Evolutionary conservation across 2,329 filamentous ascomycete genomes (phyloP), one percentile per base, ranked within the genome.

Genomic region (Claviceps sp.): DNA sequence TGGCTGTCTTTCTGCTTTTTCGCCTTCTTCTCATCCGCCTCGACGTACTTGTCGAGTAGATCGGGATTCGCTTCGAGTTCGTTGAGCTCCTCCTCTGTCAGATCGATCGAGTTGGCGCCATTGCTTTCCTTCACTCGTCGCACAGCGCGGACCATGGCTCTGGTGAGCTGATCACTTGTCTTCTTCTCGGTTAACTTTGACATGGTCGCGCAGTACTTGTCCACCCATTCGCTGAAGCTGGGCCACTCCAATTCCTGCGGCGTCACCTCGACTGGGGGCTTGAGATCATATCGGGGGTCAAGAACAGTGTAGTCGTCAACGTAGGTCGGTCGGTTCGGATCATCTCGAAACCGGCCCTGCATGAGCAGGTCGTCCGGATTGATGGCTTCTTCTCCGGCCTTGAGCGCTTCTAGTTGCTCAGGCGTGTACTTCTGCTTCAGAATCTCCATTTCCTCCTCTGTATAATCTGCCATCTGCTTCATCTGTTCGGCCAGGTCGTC

Each of bases 271-370:
- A 61, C 69, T 53, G 69, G 74, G 58, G 69, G 77, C 65, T 72
- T 80, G 64, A 83, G 78, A 71, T 97, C 91, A 54, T 93, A 78
- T 48, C 87, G 75, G 50, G 88, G 87, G 62, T 88, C 80, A 56
- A 91, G 77, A 52, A 78, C 77, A 54, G 85, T 80, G 62, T 95
- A 85, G 66, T 95, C 88, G 65, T 96, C 89, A 51, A 91, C 70
- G 66, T 95, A 93, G 55, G 79, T 74, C 48, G 90, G 71, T 50
- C 75, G 74, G 73, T 87, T 86, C 8, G 82, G 77, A 64, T 95
- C 89, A 51, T 72, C 76, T 55, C 88, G 82, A 59, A 86, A 67
- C 44, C 80, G 76, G 57, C 83, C 86, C 69, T 93, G 85, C 37
- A 80, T 74, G 43, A 83, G 75, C 63, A 96, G 65, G 67, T 97